A percentile compares a stretch with the other conserved stretches of the same genome.
Evolutionary conservation across 306 rosid species (phyloP).

Genomic region (Cicer cuneatum): DNA sequence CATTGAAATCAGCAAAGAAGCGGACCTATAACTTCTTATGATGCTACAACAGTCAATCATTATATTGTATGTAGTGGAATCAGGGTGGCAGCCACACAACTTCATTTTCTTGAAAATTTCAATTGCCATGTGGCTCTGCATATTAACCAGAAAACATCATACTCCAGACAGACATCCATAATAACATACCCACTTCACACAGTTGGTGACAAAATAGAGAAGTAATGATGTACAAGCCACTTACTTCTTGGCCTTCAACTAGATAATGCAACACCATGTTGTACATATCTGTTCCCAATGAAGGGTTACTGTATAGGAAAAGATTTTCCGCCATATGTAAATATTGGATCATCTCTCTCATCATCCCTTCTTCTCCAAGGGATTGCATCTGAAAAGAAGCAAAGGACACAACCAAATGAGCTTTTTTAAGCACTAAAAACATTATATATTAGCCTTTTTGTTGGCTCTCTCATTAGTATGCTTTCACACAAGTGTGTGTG

Average conservation of each 20-base stretch:
- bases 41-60: conserved; percentile 77
- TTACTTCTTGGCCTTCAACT: conserved; percentile 70
- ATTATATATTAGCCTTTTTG: conserved; percentile 24
- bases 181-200: conserved; percentile 34
- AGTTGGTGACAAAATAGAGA: conserved; percentile 41
- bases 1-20: conserved; percentile 64
- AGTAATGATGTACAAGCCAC: conserved; percentile 46
- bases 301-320: conserved; percentile 54
- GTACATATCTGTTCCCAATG: conserved; percentile 61
- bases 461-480: conserved; percentile 3
- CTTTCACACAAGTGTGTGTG: background rate
- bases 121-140: conserved; percentile 71
- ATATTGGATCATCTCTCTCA: conserved; percentile 64
- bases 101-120: conserved; percentile 72
- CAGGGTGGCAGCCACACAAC: conserved; percentile 59
- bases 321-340: conserved; percentile 74
- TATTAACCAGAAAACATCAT: conserved; percentile 48
- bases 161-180: conserved; percentile 37
- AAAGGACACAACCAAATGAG: conserved; percentile 33
- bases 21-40: conserved; percentile 67
- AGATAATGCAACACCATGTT: conserved; percentile 69
- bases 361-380: conserved; percentile 88
- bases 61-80: conserved; percentile 67
- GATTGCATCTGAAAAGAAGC: conserved; percentile 65
- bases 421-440: conserved; percentile 27